Base-by-base conservation (phyloP, 495 filamentous ascomycete species). In the Aspergillus mulundensis region DNA sequence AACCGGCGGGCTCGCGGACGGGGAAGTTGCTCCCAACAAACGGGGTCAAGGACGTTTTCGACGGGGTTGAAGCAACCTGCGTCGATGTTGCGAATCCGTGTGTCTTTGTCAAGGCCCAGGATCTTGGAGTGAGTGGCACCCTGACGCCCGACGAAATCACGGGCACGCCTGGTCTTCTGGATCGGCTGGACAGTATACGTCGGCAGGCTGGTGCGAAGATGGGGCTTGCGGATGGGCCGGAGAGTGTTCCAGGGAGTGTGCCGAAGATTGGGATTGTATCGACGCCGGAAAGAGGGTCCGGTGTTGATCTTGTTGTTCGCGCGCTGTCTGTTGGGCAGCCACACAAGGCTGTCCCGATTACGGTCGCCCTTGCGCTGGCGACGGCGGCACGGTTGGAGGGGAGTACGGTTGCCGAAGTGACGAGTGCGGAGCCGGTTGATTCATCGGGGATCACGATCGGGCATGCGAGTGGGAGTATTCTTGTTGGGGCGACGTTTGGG, bases 71-170 rank as follows among this genome's bases (percentile, higher is more conserved):
- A n/a, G 83, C 79, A 2, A 82, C 72, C 8, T 77, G 75, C 38
- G 76, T 89, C 24, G 88, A 91, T 54, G 84, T 81, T 2, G 81
- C 77, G 0, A 89, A 89, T 56, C 87, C 87, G 0, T 81, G 83
- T 32, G 78, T 87, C 4, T 89, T 89, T 62, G 72, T 89, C 0
- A 68, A 68, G 7, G 81, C 80, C 1, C 60, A 60, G 1, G 80
- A 82, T 59, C 61, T 88, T 0, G 78, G 71, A 5, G 61, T 87
- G 0, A 54, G 66, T 1, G 73, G 76, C 8, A 74, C 76, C 2
- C 63, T 87, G 20, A 72, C 76, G 4, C 84, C 85, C 0, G 71
- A 81, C 48, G 72, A 71, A 2, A 75, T 88, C 45, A 72, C 78
- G 15, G 67, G 67, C 1, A 64, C 84, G 42, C 56, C 73, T 1